A percentile compares a stretch with the other conserved stretches of the same genome.
Conservation (phyloP, 768 basidiomycete species). For the Mycena olivaceomarginata region DNA sequence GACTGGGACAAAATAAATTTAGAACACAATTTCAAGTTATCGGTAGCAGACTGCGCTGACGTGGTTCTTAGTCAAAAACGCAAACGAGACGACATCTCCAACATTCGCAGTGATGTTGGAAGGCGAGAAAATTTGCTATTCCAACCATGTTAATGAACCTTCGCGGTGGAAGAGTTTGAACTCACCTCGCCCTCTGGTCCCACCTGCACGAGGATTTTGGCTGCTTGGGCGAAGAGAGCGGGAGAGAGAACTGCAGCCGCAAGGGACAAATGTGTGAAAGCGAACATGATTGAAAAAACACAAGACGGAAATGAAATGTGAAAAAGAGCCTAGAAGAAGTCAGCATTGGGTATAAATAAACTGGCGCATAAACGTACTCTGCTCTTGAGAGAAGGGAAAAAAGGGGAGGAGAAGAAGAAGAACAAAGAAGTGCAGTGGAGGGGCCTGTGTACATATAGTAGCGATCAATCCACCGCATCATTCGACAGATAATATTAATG, state of each 20-base stretch:
- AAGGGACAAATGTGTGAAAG: not conserved
- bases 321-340: constrained; percentile 46
- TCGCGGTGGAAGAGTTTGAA: constrained; percentile 52
- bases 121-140: constrained; percentile 6
- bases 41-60: constrained; percentile 48
- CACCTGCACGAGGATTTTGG: constrained; percentile 56
- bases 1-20: constrained; percentile 48
- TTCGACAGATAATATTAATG: not conserved
- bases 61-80: constrained; percentile 65
- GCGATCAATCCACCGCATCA: not conserved
- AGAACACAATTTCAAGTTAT: too few relatives aligned
- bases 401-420: constrained; percentile 6
- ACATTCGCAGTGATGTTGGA: constrained; percentile 56
- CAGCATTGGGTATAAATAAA: constrained; percentile 30
- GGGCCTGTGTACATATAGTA: constrained; percentile 6
- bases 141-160: constrained; percentile 7
- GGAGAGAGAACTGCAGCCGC: constrained; percentile 50
- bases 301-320: constrained; percentile 26
- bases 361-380: constrained; percentile 51
- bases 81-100: constrained; percentile 68
- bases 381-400: constrained; percentile 52
- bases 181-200: constrained; percentile 45
- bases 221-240: constrained; percentile 49
- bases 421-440: constrained; percentile 3
- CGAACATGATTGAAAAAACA: constrained; percentile 35